Evolutionary conservation across 2,329 filamentous ascomycete species (phyloP), one percentile per base, ranked within the genome.

Genomic region (Leptographium radiaticola): DNA sequence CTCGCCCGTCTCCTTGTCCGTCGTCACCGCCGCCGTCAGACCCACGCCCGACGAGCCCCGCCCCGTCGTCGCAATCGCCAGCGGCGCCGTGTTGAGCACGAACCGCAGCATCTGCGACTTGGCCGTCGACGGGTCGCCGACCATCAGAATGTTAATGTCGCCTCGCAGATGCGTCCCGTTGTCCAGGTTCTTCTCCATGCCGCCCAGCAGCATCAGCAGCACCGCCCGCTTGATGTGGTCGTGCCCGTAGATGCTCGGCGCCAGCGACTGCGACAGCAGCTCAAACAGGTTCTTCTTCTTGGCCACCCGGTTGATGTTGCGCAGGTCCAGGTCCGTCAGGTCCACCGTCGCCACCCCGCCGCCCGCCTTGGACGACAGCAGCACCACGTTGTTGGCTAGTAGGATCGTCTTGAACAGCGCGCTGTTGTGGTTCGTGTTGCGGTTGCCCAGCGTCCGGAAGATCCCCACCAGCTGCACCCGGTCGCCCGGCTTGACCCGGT

Each of bases 101-200:
- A 98, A 98, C 31, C 93, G 87, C 44, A 98, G 77, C 53, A 98
- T 79, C 66, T 98, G 93, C n/a, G 93, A 98, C 68, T 98, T 98
- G 56, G 93, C 93, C 0, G 93, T 98, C 0, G 93, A 98, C 4
- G 93, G 93, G 68, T 98, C 93, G 71, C 93, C 93, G 45, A 98
- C 91, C 93, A 98, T 97, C 51, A 98, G 77, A 60, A 98, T 95
- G 67, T 98, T 98, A 71, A 98, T 97, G 65, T 98, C 93, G 73
- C 93, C 93, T 77, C 93, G 86, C 66, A 98, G 72, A 79, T 98
- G 93, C 1, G 93, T 97, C 55, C 93, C 93, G 62, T 98, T 98
- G 59, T 97, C 93, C 54, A 98, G 71, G 64, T 98, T 98, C 76
- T 98, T 98, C 74, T 98, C 93, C 78, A 95, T 89, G 55, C 93